Evolutionary conservation across 345 rosid genomes (phyloP), one percentile per base, ranked within the genome.

Genomic region (Camelina laxa): DNA sequence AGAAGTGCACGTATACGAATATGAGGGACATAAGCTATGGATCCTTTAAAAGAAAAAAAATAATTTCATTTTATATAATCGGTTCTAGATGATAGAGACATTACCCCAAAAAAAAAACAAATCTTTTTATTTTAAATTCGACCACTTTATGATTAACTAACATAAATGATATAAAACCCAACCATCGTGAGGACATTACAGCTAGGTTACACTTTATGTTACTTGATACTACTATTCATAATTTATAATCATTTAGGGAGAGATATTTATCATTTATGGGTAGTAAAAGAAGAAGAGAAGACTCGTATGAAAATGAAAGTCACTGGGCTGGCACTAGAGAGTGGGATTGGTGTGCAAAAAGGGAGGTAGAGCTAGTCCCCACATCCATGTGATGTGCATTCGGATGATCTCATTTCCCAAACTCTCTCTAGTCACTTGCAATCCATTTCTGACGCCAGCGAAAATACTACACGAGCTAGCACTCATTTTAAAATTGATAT

Each of bases 21-120:
- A 48, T 16, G 17, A 60, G n/a, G 59, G 36, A 22, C 50, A n/a
- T 36, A 36, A 58, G 15, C 39, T 56, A 59, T 45, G 36, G n/a
- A 48, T 45, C 47, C 49, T 47, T 19, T 2, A 14, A 14, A 41
- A 70, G 3, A 35, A 36, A 4, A 35, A 70, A 49, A 33, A 17
- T 9, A 4, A 20, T 54, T 62, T 73, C 63, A 42, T 73, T 30
- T 19, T 36, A 9, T 63, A 54, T 17, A 47, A 56, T 20, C 41
- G 49, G 56, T 74, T 74, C 65, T 65, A 65, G 72, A 74, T 35
- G 72, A 74, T 45, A 65, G 41, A 22, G 72, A 74, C 49, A 47
- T 57, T 27, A 13, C 6, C 59, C n/a, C n/a, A n/a, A n/a, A n/a
- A n/a, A 5, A n/a, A 2, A 21, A 12, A 21, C 48, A 55, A 11